These are phyloP conservation scores for Typha latifolia DNA, from an alignment of 176 grass and related monocot genomes.

Conservation along the genomic window DNA sequence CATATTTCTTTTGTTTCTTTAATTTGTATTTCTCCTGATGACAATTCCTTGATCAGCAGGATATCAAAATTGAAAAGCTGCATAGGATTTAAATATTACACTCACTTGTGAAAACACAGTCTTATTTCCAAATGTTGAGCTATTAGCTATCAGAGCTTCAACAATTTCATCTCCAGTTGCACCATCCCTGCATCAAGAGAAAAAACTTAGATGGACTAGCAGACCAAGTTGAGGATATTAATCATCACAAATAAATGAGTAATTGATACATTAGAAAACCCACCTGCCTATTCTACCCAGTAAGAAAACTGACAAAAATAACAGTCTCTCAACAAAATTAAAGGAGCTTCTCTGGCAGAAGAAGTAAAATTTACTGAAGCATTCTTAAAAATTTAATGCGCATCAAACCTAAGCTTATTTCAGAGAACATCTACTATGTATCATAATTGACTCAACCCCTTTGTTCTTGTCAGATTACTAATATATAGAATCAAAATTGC, in stretches of 20 bases:
- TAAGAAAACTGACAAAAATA: too few relatives aligned
- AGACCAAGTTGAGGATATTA: not conserved
- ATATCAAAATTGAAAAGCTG: not conserved
- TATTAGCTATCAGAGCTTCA: conserved; percentile 89
- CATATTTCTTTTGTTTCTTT: conserved; percentile 99
- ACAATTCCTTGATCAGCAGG: not conserved
- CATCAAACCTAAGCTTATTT: too few relatives aligned
- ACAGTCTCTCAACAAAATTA: too few relatives aligned
- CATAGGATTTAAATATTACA: not conserved
- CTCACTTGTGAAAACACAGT: conserved; percentile 79
- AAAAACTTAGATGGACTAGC: not conserved
- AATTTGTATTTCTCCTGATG: conserved; percentile 90
- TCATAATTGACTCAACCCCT: too few relatives aligned
- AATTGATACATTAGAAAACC: too few relatives aligned
- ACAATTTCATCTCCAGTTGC: conserved; percentile 72
- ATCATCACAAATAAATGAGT: not conserved
- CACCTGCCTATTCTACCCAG: too few relatives aligned
- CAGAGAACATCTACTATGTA: too few relatives aligned
- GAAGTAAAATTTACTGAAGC: too few relatives aligned
- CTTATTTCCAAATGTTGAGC: conserved; percentile 76
- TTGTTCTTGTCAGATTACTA: too few relatives aligned
- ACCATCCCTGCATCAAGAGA: conserved; percentile 46
- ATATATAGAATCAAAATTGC: too few relatives aligned
- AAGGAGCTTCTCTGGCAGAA: too few relatives aligned
- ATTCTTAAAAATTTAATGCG: too few relatives aligned